These are phyloP conservation scores for Fusarium multiceps DNA, from an alignment of 2,329 filamentous ascomycete genomes.

Conservation along the genomic window DNA sequence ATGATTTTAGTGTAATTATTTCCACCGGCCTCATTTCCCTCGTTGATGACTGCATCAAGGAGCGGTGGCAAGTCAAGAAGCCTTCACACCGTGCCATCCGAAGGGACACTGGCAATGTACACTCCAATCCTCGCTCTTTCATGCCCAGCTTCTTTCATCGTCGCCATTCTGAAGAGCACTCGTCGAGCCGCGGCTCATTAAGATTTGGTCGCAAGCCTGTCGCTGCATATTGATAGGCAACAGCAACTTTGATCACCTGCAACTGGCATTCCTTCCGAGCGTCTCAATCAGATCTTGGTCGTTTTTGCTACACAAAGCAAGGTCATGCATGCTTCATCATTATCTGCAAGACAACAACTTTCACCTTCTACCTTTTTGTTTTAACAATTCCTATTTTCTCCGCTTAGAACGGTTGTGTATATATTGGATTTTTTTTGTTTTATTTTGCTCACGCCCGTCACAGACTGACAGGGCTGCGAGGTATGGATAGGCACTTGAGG, in stretches of 20 bases:
- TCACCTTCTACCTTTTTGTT: constrained; percentile 29
- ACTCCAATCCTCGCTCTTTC: constrained; percentile 47
- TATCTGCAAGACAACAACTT: constrained; percentile 14
- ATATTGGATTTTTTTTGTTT: constrained; percentile 21
- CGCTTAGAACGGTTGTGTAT: constrained; percentile 18
- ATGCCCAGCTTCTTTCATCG: constrained; percentile 57
- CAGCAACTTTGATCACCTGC: neutral
- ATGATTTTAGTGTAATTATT: constrained; percentile 77
- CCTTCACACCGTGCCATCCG: constrained; percentile 44
- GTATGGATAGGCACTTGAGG: constrained; percentile 24
- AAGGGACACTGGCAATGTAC: constrained; percentile 40
- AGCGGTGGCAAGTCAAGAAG: constrained; percentile 71
- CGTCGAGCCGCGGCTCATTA: constrained; percentile 50
- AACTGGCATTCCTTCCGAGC: neutral
- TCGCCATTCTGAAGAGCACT: constrained; percentile 53
- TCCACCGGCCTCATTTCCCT: constrained; percentile 89
- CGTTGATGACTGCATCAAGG: constrained; percentile 91
- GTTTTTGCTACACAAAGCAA: constrained; percentile 5
- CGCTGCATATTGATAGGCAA: constrained; percentile 50
- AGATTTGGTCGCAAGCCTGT: constrained; percentile 51
- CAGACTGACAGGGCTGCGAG: constrained; percentile 6
- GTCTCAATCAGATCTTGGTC: neutral
- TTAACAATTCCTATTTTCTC: constrained; percentile 30
- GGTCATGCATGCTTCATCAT: constrained; percentile 12
- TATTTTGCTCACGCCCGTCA: constrained; percentile 15